Percentiles rank a stretch among this genome's conserved stretches.
These are phyloP conservation scores for Aphanomyces astaci DNA, from an alignment of 352 stramenopile species.

Conservation along the genomic window DNA sequence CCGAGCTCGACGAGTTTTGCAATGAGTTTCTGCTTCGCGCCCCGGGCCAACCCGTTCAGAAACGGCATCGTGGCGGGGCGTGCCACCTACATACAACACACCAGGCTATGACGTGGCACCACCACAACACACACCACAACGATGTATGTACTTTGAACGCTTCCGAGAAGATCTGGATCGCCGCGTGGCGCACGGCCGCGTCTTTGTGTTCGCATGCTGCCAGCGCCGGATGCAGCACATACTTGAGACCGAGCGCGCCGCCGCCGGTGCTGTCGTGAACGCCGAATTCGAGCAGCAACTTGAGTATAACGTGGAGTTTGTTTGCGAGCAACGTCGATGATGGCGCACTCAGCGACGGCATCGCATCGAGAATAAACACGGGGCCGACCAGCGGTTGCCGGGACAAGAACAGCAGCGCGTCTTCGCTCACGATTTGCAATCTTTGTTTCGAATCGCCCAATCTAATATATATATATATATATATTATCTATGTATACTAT, in stretches of 20 bases:
- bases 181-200: conserved; percentile 47
- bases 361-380: conserved; percentile 65
- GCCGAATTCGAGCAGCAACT: conserved; percentile 70
- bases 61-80: conserved; percentile 58
- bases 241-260: conserved; percentile 44
- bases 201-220: conserved; percentile 71
- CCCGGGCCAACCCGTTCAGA: conserved; percentile 50
- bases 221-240: conserved; percentile 56
- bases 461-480: no score
- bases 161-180: conserved; percentile 62
- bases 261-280: conserved; percentile 43
- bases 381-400: conserved; percentile 48
- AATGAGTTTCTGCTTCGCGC: conserved; percentile 71
- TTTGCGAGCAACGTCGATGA: conserved; percentile 56
- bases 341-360: conserved; percentile 44
- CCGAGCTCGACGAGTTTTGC: conserved; percentile 64
- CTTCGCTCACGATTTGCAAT: conserved; percentile 61
- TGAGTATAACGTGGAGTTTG: conserved; percentile 62
- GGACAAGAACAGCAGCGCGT: conserved; percentile 60
- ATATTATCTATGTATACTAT: no score
- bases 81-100: conserved; percentile 32
- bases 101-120: background rate
- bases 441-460: conserved; percentile 52
- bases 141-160: conserved; percentile 28
- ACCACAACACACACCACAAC: background rate